Base-by-base conservation (phyloP, 306 rosid genomes). In the Prunus campanulata region DNA sequence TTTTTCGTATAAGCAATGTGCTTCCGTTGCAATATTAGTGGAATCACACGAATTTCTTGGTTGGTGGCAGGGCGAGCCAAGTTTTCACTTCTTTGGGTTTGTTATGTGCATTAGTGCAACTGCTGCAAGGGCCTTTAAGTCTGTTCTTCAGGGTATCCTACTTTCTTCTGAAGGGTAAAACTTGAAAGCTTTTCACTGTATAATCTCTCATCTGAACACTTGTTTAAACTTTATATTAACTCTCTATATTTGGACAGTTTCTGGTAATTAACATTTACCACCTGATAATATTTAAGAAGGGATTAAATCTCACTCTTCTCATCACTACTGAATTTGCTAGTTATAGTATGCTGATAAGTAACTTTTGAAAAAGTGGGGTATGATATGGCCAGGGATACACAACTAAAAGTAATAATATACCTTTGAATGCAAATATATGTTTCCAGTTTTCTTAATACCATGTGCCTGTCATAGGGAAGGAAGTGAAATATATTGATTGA, bases 81-180 rank as follows among this genome's bases (percentile, higher is more conserved):
- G 96, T 39, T 95, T 95, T 83, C 98, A 95, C 85, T 74, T 87
- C 74, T 95, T 90, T 72, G 99, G 98, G 79, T 95, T 95, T 86
- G 50, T 92, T n/a, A 86, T 95, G 97, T 95, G 99, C 87, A 78
- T 95, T 63, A 84, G 93, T 65, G 99, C 99, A 66, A 95, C 99
- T 19, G 99, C 97, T 59, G 99, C 99, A 64, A 95, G 99, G 87
- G 99, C 99, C 61, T 95, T 95, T 84, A 95, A 95, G 88, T 92
- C 97, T 85, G 97, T 95, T 70, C 98, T 95, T 76, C 98, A 95
- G 87, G 87, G 97, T 77, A 88, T 95, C 83, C 87, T 95, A 63
- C 94, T 95, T 81, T 92, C 99, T 79, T 90, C 97, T n/a, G 97
- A 92, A 84, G 98, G 99, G 98, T 95, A 91, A 81, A 74, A 71